These are phyloP conservation scores for Aphanomyces cochlioides DNA, from an alignment of 352 stramenopile species.

Conservation along the genomic window DNA sequence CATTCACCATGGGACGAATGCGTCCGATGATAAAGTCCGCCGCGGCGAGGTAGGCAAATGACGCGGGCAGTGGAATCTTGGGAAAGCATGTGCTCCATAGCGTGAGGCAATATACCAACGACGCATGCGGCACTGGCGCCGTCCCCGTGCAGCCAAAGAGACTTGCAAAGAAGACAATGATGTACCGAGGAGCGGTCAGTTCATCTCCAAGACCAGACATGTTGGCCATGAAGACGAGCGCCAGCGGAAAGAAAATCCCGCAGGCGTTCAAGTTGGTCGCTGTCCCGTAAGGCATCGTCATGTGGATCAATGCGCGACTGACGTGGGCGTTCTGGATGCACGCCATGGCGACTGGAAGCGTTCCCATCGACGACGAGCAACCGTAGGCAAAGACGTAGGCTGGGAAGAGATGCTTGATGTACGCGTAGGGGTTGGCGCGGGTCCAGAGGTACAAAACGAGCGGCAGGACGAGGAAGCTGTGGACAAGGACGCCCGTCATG, in stretches of 20 bases:
- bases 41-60: conserved; percentile 40
- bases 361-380: conserved; percentile 44
- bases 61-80: not conserved
- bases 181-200: not conserved
- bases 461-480: conserved; percentile 44
- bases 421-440: conserved; percentile 37
- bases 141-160: conserved; percentile 5
- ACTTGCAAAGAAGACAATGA: conserved; percentile 15
- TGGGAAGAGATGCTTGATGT: conserved; percentile 36
- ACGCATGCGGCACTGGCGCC: conserved; percentile 5
- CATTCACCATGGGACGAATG: conserved; percentile 51
- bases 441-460: conserved; percentile 35
- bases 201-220: not conserved
- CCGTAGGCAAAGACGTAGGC: conserved; percentile 44
- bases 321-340: conserved; percentile 34
- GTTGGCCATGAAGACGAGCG: conserved; percentile 12
- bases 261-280: conserved; percentile 8
- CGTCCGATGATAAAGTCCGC: conserved; percentile 64
- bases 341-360: conserved; percentile 41
- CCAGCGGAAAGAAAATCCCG: conserved; percentile 1
- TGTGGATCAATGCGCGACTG: not conserved
- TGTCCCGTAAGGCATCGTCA: conserved; percentile 10
- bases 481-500: conserved; percentile 30
- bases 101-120: not conserved
- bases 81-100: conserved; percentile 3